Conservation (phyloP, 164 flowering plant species). For the Chimonanthus salicifolius region DNA sequence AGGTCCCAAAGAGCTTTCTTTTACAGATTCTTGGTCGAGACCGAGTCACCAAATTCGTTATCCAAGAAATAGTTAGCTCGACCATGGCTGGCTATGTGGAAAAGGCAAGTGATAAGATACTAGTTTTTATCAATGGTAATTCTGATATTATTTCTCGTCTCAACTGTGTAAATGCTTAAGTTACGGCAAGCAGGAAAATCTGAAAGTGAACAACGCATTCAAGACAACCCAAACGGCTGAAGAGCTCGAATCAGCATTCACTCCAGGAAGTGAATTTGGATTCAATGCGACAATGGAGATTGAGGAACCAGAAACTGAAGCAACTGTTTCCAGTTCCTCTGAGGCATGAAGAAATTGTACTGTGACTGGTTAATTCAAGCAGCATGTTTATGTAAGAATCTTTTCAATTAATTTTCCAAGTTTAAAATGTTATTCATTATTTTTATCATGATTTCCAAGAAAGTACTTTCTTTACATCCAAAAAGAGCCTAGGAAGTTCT, state of each 20-base stretch:
- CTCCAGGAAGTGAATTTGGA: conserved; percentile 61
- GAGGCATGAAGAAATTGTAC: conserved; percentile 1
- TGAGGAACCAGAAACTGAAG: conserved; percentile 32
- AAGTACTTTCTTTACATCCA: too few species aligned
- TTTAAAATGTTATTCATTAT: too few species aligned
- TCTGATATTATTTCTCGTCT: background rate
- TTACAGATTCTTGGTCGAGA: conserved; percentile 59
- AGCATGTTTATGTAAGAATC: background rate
- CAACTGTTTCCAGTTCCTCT: conserved; percentile 6
- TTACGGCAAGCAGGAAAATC: conserved; percentile 42
- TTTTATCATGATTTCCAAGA: too few species aligned
- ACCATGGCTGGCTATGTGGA: conserved; percentile 53
- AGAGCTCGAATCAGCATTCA: conserved; percentile 50
- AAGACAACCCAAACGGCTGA: conserved; percentile 61
- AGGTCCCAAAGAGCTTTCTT: conserved; percentile 70
- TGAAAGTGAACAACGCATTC: conserved; percentile 56
- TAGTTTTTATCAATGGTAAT: background rate
- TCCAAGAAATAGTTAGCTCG: conserved; percentile 65
- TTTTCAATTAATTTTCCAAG: background rate
- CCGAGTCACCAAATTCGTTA: conserved; percentile 64
- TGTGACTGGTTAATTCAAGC: background rate
- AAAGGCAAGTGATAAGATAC: conserved; percentile 40
- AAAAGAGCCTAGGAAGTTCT: too few species aligned
- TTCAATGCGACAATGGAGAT: conserved; percentile 60
- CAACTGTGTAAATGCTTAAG: background rate